Evolutionary conservation across 768 basidiomycete genomes (phyloP).

Genomic region (Agaricus subrufescens): DNA sequence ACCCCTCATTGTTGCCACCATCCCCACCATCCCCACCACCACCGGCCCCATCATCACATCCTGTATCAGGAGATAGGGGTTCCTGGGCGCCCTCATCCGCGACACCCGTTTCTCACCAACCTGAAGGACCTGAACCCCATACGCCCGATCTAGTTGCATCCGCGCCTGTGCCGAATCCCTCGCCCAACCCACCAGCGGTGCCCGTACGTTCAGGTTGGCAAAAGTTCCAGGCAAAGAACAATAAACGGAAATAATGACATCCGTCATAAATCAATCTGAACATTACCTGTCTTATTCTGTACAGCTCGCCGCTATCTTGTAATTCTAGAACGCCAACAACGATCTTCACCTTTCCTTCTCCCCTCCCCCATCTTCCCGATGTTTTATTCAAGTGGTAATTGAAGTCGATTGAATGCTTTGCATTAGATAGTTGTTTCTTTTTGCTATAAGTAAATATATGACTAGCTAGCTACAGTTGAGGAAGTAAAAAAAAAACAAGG

Average conservation of each 20-base stretch:
- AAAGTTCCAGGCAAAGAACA: constrained; percentile 43
- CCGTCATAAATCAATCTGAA: background rate
- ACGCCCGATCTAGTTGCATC: background rate
- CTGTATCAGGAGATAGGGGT: background rate
- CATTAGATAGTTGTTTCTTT: constrained; percentile 6
- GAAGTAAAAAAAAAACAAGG: background rate
- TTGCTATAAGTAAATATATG: constrained; percentile 7
- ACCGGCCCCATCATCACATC: constrained; percentile 11
- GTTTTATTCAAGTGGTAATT: background rate
- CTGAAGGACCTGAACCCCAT: background rate
- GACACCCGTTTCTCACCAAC: constrained; percentile 13
- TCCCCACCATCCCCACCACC: constrained; percentile 19
- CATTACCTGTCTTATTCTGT: background rate
- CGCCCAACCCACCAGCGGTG: constrained; percentile 19
- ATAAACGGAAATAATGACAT: constrained; percentile 22
- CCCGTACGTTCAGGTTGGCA: constrained; percentile 50
- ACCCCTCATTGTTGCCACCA: constrained; percentile 8
- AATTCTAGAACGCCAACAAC: background rate
- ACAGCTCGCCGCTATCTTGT: background rate
- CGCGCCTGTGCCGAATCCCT: constrained; percentile 1
- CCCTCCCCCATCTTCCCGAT: background rate
- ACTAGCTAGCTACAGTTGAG: constrained; percentile 9
- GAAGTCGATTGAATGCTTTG: background rate
- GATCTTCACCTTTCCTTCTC: background rate
- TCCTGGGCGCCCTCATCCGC: constrained; percentile 17